Conservation (phyloP, 306 rosid genomes). For the Trichosanthes cucumerina region DNA sequence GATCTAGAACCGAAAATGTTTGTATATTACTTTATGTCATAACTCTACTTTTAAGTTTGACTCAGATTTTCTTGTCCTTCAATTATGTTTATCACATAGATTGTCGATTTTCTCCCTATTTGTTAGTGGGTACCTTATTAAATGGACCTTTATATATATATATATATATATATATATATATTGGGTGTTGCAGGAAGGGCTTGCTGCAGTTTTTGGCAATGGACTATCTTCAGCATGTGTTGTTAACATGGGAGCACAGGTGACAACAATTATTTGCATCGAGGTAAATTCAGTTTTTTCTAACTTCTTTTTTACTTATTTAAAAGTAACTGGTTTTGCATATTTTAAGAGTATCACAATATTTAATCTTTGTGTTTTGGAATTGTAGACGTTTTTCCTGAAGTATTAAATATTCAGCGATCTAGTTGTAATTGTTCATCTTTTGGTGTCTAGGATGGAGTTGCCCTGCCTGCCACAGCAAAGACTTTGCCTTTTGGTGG, state of each 20-base stretch:
- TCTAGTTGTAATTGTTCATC: slow-evolving; percentile 15
- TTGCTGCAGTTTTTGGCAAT: slow-evolving; percentile 93
- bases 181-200: slow-evolving; percentile 72
- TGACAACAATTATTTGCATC: slow-evolving; percentile 78
- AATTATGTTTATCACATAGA: not conserved
- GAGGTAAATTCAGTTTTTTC: slow-evolving; percentile 48
- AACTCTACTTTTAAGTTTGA: not conserved
- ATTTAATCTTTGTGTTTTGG: not conserved
- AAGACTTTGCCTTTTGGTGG: slow-evolving; percentile 95
- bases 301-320: not conserved
- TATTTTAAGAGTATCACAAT: not conserved
- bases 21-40: not conserved
- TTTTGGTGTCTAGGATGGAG: slow-evolving; percentile 70
- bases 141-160: too few species aligned
- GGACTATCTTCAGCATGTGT: slow-evolving; percentile 93
- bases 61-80: not conserved
- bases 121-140: not conserved
- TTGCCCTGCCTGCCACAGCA: slow-evolving; percentile 58
- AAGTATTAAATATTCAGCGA: slow-evolving; percentile 4
- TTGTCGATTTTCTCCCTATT: not conserved
- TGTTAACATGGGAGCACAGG: slow-evolving; percentile 87
- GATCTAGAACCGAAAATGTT: not conserved
- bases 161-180: too few species aligned
- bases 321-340: not conserved
- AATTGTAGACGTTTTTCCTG: not conserved